Evolutionary conservation across 352 stramenopile genomes (phyloP), one percentile per base, ranked within the genome.

Genomic region (Lagenidium giganteum): DNA sequence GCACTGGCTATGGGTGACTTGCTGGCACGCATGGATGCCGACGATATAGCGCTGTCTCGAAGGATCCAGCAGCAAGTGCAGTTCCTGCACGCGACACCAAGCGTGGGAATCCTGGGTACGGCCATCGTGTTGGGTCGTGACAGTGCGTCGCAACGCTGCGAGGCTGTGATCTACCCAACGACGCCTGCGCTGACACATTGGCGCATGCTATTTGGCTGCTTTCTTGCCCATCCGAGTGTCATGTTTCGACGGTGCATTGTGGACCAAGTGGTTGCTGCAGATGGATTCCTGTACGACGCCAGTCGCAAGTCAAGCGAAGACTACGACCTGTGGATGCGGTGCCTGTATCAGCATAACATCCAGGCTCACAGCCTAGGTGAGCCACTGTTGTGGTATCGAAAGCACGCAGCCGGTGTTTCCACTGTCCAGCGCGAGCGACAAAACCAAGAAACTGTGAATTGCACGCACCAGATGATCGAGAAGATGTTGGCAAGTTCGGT

Each of bases 21-120:
- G 42, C 44, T 95, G 11, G 79, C 81, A 3, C 67, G 85, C 35
- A 95, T 95, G 85, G 85, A 95, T 36, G 77, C 71, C 34, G 85
- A 95, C 60, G 85, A 95, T 43, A 34, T 95, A 24, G 66, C 62
- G 16, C 47, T 83, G 9, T 58, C 70, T 20, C 46, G 70, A 5
- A 65, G 84, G 6, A 64, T 96, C 9, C 43, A 69, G 24, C 45
- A 56, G 5, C 83, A 95, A 49, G 35, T 82, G 26, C 26, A 46
- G 9, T 75, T 66, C 23, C 50, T 86, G 35, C 33, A 46, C 2
- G 48, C 64, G 40, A 51, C 70, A 13, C 61, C 57, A n/a, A 43
- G 70, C 28, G 51, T 74, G 22, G 57, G 62, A 18, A 62, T 79
- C 18, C 42, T 74, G 16, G 67, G 67, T 2, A 56, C 67, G 6